Conservation (phyloP, 2,329 filamentous ascomycete species). For the Colletotrichum tropicicola region DNA sequence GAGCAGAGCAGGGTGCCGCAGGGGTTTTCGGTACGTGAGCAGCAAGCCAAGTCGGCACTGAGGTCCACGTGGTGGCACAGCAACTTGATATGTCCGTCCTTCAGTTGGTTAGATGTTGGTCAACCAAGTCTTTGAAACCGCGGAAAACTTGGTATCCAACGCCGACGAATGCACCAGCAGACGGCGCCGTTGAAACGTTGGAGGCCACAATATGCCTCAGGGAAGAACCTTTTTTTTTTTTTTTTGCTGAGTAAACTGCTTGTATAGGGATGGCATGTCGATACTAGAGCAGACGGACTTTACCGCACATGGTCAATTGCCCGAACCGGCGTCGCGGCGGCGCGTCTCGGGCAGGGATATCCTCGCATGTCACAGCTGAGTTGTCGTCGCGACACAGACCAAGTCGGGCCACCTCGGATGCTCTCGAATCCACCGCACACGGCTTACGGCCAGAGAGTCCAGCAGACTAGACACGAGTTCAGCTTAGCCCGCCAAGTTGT, state of each 20-base stretch:
- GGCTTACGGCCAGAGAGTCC: not conserved
- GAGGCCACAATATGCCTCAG: not conserved
- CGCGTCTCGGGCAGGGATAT: conserved; percentile 7
- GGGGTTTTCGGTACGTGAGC: not conserved
- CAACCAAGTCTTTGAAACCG: not conserved
- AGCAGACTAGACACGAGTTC: too few relatives aligned
- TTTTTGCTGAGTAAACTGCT: not conserved
- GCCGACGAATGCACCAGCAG: not conserved
- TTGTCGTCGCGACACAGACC: conserved; percentile 4
- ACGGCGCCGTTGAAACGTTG: not conserved
- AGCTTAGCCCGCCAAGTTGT: not conserved
- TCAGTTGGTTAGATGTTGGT: not conserved
- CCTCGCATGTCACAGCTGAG: not conserved
- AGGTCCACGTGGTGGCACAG: not conserved
- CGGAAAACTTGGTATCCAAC: not conserved
- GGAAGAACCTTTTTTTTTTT: not conserved
- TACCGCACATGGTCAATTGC: conserved; percentile 8
- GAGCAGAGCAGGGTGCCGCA: not conserved
- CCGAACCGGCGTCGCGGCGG: not conserved
- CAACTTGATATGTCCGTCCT: not conserved
- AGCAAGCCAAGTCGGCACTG: conserved; percentile 3
- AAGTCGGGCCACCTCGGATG: conserved; percentile 5
- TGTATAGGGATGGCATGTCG: conserved; percentile 5
- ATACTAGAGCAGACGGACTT: not conserved
- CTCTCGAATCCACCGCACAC: not conserved